Evolutionary conservation across 2,329 filamentous ascomycete species (phyloP).

Genomic region (Monascus ruber): DNA sequence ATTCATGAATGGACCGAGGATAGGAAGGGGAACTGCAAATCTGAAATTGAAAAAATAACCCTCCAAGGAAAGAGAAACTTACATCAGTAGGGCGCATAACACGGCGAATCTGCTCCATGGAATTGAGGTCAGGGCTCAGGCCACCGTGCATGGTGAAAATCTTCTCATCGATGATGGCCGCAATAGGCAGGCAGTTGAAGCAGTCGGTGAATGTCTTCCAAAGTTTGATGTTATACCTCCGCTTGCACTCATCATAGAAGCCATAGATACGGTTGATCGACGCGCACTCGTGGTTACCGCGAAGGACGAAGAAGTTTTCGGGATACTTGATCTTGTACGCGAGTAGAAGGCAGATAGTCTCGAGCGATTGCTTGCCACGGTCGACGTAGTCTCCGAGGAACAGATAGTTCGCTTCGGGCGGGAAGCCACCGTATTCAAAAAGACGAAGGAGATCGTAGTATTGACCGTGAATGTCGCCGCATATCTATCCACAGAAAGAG

Average conservation of each 20-base stretch:
- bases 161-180: constrained; percentile 98
- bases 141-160: constrained; percentile 99
- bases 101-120: constrained; percentile 98
- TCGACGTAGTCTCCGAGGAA: constrained; percentile 99
- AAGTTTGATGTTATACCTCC: constrained; percentile 97
- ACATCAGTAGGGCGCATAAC: constrained; percentile 99
- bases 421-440: constrained; percentile 97
- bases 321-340: constrained; percentile 99
- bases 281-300: constrained; percentile 97
- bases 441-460: constrained; percentile 96
- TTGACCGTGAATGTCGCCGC: constrained; percentile 97
- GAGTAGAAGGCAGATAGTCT: constrained; percentile 92
- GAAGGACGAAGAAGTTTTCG: constrained; percentile 98
- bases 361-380: constrained; percentile 95
- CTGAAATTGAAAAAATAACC: constrained; percentile 6
- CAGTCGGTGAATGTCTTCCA: constrained; percentile 99
- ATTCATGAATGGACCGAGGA: constrained; percentile 1
- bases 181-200: constrained; percentile 98
- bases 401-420: constrained; percentile 96
- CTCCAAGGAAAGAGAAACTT: constrained; percentile 35
- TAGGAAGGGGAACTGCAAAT: neutral
- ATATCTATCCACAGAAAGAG: constrained; percentile 56
- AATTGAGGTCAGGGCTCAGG: constrained; percentile 92
- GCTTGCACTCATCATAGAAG: constrained; percentile 99
- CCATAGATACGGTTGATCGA: constrained; percentile 99